Evolutionary conservation across 805 yeast species (phyloP).

Genomic region (Starmerella sp.): DNA sequence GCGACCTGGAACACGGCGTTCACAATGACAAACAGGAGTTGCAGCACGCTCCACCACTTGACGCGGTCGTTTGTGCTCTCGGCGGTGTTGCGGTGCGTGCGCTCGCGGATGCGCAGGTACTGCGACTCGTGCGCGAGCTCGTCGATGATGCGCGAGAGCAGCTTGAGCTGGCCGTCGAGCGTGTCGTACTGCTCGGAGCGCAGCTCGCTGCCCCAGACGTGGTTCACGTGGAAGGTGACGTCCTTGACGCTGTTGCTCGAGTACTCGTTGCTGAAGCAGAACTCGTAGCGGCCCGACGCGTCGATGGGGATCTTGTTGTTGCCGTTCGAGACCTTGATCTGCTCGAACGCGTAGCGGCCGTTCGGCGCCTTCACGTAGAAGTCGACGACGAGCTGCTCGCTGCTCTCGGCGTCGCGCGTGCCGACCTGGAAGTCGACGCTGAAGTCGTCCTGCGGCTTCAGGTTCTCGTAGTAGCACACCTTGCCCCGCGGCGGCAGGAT

Average conservation of each 20-base stretch:
- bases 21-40: slow-evolving; percentile 68
- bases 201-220: slow-evolving; percentile 58
- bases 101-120: slow-evolving; percentile 88
- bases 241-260: slow-evolving; percentile 66
- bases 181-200: slow-evolving; percentile 72
- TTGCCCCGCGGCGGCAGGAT: slow-evolving; percentile 72
- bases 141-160: slow-evolving; percentile 60
- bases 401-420: slow-evolving; percentile 48
- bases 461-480: slow-evolving; percentile 75
- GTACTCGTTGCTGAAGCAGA: slow-evolving; percentile 86
- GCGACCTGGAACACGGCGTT: slow-evolving; percentile 89
- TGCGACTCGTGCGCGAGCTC: slow-evolving; percentile 84
- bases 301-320: slow-evolving; percentile 59
- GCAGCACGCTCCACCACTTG: slow-evolving; percentile 96
- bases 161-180: slow-evolving; percentile 72
- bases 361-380: slow-evolving; percentile 46
- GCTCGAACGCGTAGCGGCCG: slow-evolving; percentile 39
- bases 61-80: slow-evolving; percentile 95
- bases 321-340: slow-evolving; percentile 60
- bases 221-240: slow-evolving; percentile 90
- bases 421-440: slow-evolving; percentile 90
- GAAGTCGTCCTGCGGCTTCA: slow-evolving; percentile 74
- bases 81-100: slow-evolving; percentile 96
- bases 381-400: slow-evolving; percentile 38
- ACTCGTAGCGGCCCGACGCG: slow-evolving; percentile 61